Percentiles rank a stretch among this genome's conserved stretches.
These are phyloP conservation scores for Ensete ventricosum DNA, from an alignment of 176 grass and related monocot species.

Conservation along the genomic window DNA sequence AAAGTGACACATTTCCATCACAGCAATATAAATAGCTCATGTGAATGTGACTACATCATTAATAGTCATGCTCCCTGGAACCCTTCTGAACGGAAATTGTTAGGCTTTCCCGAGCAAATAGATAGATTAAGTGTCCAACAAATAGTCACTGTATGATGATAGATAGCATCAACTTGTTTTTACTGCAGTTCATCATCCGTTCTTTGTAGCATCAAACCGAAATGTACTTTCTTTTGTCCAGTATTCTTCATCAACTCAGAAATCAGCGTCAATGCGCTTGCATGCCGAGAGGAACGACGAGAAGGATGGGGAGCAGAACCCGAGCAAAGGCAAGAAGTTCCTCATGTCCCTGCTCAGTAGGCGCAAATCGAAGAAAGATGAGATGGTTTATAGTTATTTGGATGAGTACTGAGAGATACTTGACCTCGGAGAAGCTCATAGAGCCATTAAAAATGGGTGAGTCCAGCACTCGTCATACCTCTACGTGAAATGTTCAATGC, in stretches of 20 bases:
- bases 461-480: too few relatives aligned
- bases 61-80: too few relatives aligned
- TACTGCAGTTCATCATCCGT: background rate
- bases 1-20: background rate
- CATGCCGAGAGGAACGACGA: conserved; percentile 47
- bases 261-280: conserved; percentile 45
- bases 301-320: conserved; percentile 49
- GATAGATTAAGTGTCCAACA: too few relatives aligned
- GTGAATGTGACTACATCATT: background rate
- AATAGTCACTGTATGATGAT: too few relatives aligned
- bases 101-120: too few relatives aligned
- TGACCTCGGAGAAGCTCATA: too few relatives aligned
- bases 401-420: conserved; percentile 47
- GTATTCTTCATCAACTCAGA: conserved; percentile 39
- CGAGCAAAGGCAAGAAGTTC: conserved; percentile 70
- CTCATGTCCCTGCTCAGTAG: conserved; percentile 81
- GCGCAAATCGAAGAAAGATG: conserved; percentile 91
- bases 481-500: background rate
- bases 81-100: too few relatives aligned
- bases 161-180: background rate
- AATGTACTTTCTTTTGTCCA: conserved; percentile 15
- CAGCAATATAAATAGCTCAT: background rate
- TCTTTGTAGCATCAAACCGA: background rate
- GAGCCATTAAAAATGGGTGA: too few relatives aligned
- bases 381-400: conserved; percentile 42